Evolutionary conservation across 192 early-diverging fungal genomes (phyloP), one percentile per base, ranked within the genome.

Genomic region (Entomortierella lignicola): DNA sequence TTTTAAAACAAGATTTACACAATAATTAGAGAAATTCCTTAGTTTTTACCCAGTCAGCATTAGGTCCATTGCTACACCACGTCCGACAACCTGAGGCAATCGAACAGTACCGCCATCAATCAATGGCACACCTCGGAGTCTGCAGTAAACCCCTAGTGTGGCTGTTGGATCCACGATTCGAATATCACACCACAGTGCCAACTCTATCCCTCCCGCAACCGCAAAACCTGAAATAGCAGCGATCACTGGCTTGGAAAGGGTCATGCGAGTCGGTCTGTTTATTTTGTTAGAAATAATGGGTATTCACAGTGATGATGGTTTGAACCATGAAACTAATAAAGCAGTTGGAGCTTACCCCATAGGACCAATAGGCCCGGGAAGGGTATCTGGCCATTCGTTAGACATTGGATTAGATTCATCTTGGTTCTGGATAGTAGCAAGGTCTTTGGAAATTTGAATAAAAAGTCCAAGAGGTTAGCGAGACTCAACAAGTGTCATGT

Each of bases 101-200:
- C 83, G 77, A 17, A 87, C 44, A 26, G 84, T 85, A 2, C 86
- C 86, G 10, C 86, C 86, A 31, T 87, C 86, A 23, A 87, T 84
- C 21, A 87, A 64, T 15, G 86, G 86, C 18, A 87, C 86, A 17
- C 86, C 86, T 44, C 82, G 52, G 12, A 83, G 54, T 50, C 85
- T 66, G 60, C 86, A 87, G 37, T 83, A 87, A 11, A 87, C 81
- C 11, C 86, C 86, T 34, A 87, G 32, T 0, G 64, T 72, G 7
- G 85, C 74, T 0, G 66, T 72, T 4, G 67, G 29, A 26, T 85
- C 82, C 0, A 82, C 83, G 30, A 87, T 85, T 10, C 86, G 60
- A 1, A 87, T 72, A 53, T 87, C 86, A 17, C 84, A 85, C 86
- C 86, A 87, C 21, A 77, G 50, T 20, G 86, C 86, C 25, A 87